Base-by-base conservation (phyloP, 352 stramenopile species). In the Phytophthora capsici region DNA sequence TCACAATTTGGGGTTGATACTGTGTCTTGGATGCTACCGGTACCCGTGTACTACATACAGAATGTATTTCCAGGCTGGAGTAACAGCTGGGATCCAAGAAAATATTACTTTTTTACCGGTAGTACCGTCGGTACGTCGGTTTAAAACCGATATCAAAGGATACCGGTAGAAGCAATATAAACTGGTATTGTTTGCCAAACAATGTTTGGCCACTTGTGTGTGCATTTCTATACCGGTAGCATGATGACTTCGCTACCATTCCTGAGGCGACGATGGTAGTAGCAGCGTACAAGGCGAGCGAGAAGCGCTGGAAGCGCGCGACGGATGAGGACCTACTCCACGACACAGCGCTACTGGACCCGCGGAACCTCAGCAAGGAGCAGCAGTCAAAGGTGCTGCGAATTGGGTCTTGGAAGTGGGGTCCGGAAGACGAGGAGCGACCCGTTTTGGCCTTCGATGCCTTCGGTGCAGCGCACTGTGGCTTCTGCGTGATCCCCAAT, bases 231-330 rank as follows among this genome's bases (percentile, higher is more conserved):
- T n/a, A n/a, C n/a, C n/a, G n/a, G n/a, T 40, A 22, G 28, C 53
- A 46, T 38, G 7, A 61, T 41, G 17, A n/a, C 4, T 17, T 51
- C 0, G 20, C 10, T 2, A 32, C 30, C 32, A 62, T 49, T 68
- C 14, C 22, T 34, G 37, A n/a, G 32, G 49, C 32, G 45, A 60
- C 36, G 25, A 51, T 56, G 56, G 59, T 66, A 62, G 4, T 34
- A 34, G 57, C 63, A 37, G 63, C 74, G 58, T 94, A 90, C 78
- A 93, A 93, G 71, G 40, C 67, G 19, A 78, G 63, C 45, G 86
- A 94, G 71, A 94, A 94, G 82, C 83, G 82, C 36, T 94, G 84
- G 78, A 90, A 87, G 71, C 60, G 60, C 30, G 57, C 75, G 32
- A 71, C 57, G 1, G 49, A 63, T 4, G 61, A 54, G 17, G 59